These are phyloP conservation scores for Dendrobium chrysotoxum DNA, from an alignment of 106 monocot genomes.

Conservation along the genomic window DNA sequence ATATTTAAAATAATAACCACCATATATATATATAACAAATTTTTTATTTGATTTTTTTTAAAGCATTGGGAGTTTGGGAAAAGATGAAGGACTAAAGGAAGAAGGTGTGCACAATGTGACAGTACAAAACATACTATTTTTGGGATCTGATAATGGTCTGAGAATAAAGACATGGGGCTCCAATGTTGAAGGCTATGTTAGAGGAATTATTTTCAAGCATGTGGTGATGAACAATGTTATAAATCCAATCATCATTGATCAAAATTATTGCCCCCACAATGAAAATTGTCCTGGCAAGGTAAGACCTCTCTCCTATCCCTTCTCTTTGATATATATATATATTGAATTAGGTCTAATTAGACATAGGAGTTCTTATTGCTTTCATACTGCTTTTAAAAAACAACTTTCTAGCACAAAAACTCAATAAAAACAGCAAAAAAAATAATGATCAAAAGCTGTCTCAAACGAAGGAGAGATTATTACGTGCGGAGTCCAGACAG, in stretches of 20 bases:
- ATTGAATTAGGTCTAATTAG: too few species aligned
- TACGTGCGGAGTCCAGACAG: too few species aligned
- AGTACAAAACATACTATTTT: slow-evolving; percentile 1
- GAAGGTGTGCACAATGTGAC: slow-evolving; percentile 17
- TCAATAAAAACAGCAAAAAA: too few species aligned
- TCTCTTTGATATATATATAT: too few species aligned
- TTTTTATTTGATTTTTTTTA: too few species aligned
- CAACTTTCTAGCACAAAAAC: too few species aligned
- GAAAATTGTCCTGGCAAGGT: slow-evolving; percentile 13
- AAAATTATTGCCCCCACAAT: slow-evolving; percentile 13
- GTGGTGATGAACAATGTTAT: slow-evolving; percentile 7
- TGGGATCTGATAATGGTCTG: slow-evolving; percentile 12
- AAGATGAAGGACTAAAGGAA: neutral
- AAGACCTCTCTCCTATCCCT: neutral
- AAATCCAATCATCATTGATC: slow-evolving; percentile 19
- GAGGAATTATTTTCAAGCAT: slow-evolving; percentile 5
- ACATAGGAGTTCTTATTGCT: too few species aligned
- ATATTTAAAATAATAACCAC: too few species aligned
- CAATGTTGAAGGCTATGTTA: neutral
- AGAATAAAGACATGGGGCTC: slow-evolving; percentile 24
- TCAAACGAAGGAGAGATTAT: too few species aligned
- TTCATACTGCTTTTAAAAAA: too few species aligned
- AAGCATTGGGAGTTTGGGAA: slow-evolving; percentile 20
- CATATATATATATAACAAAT: too few species aligned
- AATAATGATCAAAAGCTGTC: too few species aligned